Evolutionary conservation across 23 red algal species (phyloP), one percentile per base, ranked within the genome.

Genomic region (Chondrus crispus): DNA sequence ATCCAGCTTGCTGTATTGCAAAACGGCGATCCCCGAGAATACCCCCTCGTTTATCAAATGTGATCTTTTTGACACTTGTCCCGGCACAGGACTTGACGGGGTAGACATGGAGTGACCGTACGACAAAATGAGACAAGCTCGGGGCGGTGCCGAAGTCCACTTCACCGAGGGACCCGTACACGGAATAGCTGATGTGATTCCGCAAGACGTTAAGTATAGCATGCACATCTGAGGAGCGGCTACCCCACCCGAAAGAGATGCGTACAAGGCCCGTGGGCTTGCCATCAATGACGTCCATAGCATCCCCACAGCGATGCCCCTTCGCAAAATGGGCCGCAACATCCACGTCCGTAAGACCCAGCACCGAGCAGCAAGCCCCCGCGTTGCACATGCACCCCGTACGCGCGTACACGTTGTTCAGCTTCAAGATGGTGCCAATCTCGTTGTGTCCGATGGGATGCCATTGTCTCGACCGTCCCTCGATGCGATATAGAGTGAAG

Each of bases 301-400:
- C 86, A 40, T 81, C 74, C 4, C 74, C 86, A 49, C 86, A 90
- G 7, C 73, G 45, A 19, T 66, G 52, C 28, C 86, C 86, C 39
- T 48, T 30, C 36, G 7, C 48, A 28, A 54, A 55, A 48, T 79
- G 49, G 30, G 41, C 52, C 33, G 49, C 44, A 47, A 90, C 41
- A n/a, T 90, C 86, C 37, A 24, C 45, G 30, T 79, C 86, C 50
- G 52, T 52, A 46, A 90, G 40, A 2, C 86, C 86, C 46, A 90
- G 46, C 8, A 81, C 86, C 50, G 37, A 57, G 19, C 50, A 69
- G 44, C 86, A 90, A 1, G 69, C 86, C 19, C 86, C 86, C 22
- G 42, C 49, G 46, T 90, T 90, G 26, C 86, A 90, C 86, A 90
- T 90, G 37, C 74, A 81, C 49, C 86, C 86, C 24, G 72, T 43